Evolutionary conservation across 2,329 filamentous ascomycete genomes (phyloP), one percentile per base, ranked within the genome.

Genomic region (Geosmithia morbida): DNA sequence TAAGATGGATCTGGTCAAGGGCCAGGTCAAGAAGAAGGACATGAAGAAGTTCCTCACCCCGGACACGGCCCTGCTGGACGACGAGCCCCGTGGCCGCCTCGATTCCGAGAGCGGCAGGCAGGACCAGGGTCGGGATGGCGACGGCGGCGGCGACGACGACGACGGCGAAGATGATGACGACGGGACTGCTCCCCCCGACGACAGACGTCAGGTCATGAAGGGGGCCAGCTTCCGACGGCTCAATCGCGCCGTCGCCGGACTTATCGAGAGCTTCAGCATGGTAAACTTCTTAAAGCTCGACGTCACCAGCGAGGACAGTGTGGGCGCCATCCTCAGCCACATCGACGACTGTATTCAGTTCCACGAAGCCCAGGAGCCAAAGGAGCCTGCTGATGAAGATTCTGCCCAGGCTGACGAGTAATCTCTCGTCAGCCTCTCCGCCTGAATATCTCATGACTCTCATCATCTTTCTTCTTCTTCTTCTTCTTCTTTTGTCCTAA

Each of bases 261-360:
- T 98, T 53, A 95, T 98, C 54, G 92, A 97, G 63, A 92, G 87
- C 64, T 98, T 96, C 67, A 94, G 88, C 67, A 94, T 98, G 87
- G 87, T 98, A 13, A 94, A 86, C 44, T 98, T 95, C 61, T 71
- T 96, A 49, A 87, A 89, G 67, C 71, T 97, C 43, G 86, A 97
- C 59, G 84, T 83, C 26, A 85, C 92, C 54, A 82, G 94, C 57
- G 90, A 97, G 66, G 88, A 97, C 57, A 97, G 90, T 59, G 81
- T 97, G 3, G 83, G 76, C 1, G 81, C 69, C 59, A 83, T 95
- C 22, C 65, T 96, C 55, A 94, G 87, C 69, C 87, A 94, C 66
- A 92, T 96, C 55, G 89, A 96, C 61, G 87, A 96, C 65, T 85
- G 86, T 26, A 92, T 94, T 54, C 89, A 95, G 61, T 96, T 79